Evolutionary conservation across 2,329 filamentous ascomycete genomes (phyloP).

Genomic region (Zymoseptoria pseudotritici): DNA sequence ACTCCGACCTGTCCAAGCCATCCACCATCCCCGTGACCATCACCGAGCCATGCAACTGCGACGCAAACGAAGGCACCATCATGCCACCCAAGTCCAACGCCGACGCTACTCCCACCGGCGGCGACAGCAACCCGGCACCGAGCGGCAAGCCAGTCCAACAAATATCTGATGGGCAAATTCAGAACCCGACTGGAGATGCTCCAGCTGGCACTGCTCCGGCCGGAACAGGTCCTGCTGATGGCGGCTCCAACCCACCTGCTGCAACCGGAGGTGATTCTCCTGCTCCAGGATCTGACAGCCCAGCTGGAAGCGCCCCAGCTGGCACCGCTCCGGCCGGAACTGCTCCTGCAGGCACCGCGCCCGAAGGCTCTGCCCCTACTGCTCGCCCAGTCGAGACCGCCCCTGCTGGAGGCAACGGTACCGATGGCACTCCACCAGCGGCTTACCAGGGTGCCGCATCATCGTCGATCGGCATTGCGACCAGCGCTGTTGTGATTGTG

Average conservation of each 20-base stretch:
- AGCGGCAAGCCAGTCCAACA: constrained; percentile 13
- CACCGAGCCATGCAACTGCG: constrained; percentile 31
- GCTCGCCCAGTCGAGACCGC: background rate
- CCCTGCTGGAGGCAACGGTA: background rate
- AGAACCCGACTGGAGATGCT: constrained; percentile 8
- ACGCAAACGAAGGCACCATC: constrained; percentile 22
- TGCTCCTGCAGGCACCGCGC: background rate
- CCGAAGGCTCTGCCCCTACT: background rate
- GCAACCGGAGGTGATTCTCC: constrained; percentile 6
- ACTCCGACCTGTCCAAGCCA: constrained; percentile 6
- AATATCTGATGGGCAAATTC: constrained; percentile 16
- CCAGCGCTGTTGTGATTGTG: background rate
- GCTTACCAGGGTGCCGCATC: background rate
- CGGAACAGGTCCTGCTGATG: background rate
- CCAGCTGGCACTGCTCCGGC: constrained; percentile 2
- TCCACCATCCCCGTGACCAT: constrained; percentile 27
- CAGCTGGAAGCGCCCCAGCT: constrained; percentile 5
- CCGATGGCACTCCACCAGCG: background rate
- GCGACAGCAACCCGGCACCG: constrained; percentile 2
- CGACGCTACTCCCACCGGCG: constrained; percentile 12
- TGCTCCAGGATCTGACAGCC: constrained; percentile 2
- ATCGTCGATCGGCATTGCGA: background rate
- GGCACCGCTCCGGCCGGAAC: background rate
- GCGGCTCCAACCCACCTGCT: constrained; percentile 1
- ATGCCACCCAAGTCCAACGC: constrained; percentile 8